These are phyloP conservation scores for Ceratobasidium sp. DNA, from an alignment of 1,284 basidiomycete genomes.

Conservation along the genomic window DNA sequence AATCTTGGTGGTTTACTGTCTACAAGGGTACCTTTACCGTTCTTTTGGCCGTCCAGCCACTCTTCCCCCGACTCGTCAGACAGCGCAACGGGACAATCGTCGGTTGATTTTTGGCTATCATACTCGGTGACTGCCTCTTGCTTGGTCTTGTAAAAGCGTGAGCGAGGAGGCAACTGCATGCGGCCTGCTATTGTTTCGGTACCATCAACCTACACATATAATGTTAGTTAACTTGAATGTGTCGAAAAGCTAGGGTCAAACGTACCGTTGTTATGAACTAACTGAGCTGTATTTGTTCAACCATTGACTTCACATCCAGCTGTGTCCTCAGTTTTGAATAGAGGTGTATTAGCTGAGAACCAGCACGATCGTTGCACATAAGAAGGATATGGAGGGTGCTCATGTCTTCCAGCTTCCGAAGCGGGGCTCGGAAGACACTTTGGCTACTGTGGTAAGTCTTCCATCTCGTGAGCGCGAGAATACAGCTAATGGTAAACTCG, in stretches of 20 bases:
- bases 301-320: slow-evolving; percentile 24
- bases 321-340: slow-evolving; percentile 19
- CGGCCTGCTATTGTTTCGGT: not conserved
- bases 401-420: not conserved
- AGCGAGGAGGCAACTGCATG: not conserved
- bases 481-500: too few relatives aligned
- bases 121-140: not conserved
- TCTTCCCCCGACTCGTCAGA: not conserved
- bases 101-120: not conserved
- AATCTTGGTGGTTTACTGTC: not conserved
- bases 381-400: not conserved
- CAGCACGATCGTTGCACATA: slow-evolving; percentile 40
- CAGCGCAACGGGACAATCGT: not conserved
- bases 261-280: not conserved
- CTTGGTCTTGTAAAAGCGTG: not conserved
- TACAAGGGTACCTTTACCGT: not conserved
- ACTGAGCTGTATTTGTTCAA: slow-evolving; percentile 40
- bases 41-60: slow-evolving; percentile 1
- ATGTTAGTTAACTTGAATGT: not conserved
- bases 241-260: not conserved
- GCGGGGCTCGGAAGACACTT: not conserved
- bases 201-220: not conserved
- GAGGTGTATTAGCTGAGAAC: slow-evolving; percentile 25
- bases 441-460: not conserved
- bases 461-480: too few relatives aligned